Base-by-base conservation (phyloP, 331 rosid genomes). In the Cydonia oblonga region DNA sequence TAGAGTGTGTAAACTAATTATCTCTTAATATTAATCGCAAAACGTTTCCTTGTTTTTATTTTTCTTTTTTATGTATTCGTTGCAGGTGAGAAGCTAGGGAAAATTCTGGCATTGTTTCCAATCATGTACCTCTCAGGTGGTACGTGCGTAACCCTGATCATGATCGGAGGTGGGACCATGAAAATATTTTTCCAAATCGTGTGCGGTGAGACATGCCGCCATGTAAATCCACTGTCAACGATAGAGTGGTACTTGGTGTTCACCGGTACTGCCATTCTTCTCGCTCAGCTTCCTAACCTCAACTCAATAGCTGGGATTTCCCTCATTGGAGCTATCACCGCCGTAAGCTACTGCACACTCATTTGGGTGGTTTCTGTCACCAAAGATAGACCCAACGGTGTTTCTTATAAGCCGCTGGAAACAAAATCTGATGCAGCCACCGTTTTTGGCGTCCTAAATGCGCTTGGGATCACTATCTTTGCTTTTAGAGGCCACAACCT, bases 401-500 rank as follows among this genome's bases (percentile, higher is more conserved):
- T 83, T 5, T 78, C 87, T 9, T 77, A 89, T 75, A 74, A 79
- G 24, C 87, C 86, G 6, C 51, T 64, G 54, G 56, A 10, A 23
- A 64, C 56, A 60, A 78, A 81, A 33, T 82, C 90, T 5, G 76
- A 68, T 1, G 65, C 30, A 7, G 75, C 75, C 13, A 61, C 63
- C 59, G 29, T 85, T 56, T 85, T 88, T 60, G 46, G 66, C 4
- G 74, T 78, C 44, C 86, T 78, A 73, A 86, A 85, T 72, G 92
- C 96, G 7, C 71, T 90, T 33, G 97, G 96, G 18, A 85, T 90
- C 6, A 82, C 83, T 71, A 88, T 88, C 79, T 90, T 92, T 15
- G 82, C 96, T 78, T 90, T 92, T 65, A 85, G 96, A 76, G 95
- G 95, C 72, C 96, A 92, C 83, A 88, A 92, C 69, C 92, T 88